phyloP scores from a whole-genome alignment of 139 green algal species.

The Coelastrella sp. region DNA sequence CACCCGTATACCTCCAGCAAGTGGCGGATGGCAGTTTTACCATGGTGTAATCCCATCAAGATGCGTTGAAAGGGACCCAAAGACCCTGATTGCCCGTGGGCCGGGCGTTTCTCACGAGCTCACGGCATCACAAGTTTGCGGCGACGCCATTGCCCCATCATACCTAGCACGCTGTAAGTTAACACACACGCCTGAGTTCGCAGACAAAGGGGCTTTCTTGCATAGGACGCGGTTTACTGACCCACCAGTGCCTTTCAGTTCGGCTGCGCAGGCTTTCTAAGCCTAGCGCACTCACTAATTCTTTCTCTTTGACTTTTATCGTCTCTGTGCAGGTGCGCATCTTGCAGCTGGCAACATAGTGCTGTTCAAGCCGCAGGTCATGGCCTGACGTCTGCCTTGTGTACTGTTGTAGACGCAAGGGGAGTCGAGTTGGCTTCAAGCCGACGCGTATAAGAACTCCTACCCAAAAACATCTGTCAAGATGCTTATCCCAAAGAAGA shows the following conservation, averaged over 20 bases:
- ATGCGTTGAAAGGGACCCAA: neutral
- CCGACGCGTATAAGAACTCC: constrained; percentile 82
- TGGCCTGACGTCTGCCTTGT: neutral
- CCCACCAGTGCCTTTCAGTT: neutral
- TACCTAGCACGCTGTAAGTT: no score
- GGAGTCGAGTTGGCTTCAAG: constrained; percentile 95
- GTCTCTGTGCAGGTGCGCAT: constrained; percentile 23
- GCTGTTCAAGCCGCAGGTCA: neutral
- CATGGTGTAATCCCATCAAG: neutral
- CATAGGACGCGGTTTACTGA: no score
- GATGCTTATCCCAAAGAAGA: constrained; percentile 99
- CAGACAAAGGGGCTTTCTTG: no score
- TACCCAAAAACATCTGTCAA: constrained; percentile 61
- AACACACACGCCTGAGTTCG: no score
- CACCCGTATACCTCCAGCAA: neutral
- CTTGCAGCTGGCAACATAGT: neutral
- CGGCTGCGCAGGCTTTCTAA: neutral
- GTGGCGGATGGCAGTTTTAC: neutral
- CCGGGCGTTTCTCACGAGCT: neutral
- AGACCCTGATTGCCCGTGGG: neutral
- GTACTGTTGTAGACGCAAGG: constrained; percentile 52
- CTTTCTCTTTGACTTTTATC: constrained; percentile 16
- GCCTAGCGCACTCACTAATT: neutral
- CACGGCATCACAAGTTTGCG: no score
- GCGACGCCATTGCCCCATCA: no score